A percentile compares a stretch with the other conserved stretches of the same genome.
phyloP scores from a whole-genome alignment of 306 rosid species.

The Argentina anserina region DNA sequence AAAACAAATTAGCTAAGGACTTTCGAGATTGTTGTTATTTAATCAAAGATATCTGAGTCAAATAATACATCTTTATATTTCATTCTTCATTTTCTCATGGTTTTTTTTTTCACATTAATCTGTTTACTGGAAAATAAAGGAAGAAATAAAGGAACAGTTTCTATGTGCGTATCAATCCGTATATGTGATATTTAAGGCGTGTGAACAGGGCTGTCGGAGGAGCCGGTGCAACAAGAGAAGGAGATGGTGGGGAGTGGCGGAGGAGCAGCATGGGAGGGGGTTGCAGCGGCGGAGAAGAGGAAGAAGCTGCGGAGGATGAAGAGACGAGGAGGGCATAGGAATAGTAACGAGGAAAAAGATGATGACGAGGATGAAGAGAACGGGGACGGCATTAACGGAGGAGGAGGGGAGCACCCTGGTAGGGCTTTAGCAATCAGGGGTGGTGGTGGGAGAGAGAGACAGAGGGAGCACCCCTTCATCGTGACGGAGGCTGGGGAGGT shows the following conservation, averaged over 20 bases:
- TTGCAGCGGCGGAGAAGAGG: conserved; percentile 29
- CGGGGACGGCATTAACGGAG: background rate
- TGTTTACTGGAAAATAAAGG: background rate
- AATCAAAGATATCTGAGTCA: background rate
- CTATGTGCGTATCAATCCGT: background rate
- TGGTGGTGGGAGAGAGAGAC: conserved; percentile 43
- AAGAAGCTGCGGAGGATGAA: conserved; percentile 40
- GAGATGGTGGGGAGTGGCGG: conserved; percentile 75
- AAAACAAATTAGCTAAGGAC: background rate
- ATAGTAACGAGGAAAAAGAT: conserved; percentile 20
- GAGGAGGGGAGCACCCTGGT: background rate
- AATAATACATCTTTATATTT: background rate
- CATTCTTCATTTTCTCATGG: background rate
- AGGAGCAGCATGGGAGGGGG: conserved; percentile 56
- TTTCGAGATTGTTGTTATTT: background rate
- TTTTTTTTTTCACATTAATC: background rate
- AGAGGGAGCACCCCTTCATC: conserved; percentile 88
- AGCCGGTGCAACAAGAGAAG: conserved; percentile 76
- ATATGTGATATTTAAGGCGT: background rate
- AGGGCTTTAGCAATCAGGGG: background rate
- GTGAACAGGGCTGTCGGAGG: conserved; percentile 78
- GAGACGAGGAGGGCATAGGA: conserved; percentile 24
- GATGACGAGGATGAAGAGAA: conserved; percentile 33
- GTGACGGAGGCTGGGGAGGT: conserved; percentile 98
- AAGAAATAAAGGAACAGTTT: background rate